Evolutionary conservation across 106 monocot genomes (phyloP), one percentile per base, ranked within the genome.

Genomic region (Chionographis japonica): DNA sequence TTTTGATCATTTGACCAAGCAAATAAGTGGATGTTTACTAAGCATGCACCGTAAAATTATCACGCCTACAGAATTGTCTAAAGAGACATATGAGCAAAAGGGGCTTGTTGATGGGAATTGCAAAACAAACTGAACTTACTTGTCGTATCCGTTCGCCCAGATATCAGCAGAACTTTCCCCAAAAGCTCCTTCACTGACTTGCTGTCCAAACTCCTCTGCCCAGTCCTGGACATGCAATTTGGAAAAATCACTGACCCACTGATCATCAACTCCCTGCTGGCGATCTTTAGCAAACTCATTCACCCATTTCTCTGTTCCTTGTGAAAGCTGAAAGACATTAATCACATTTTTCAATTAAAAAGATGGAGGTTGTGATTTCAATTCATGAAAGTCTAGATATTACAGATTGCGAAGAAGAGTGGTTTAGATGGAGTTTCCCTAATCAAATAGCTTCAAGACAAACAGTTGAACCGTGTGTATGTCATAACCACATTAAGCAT

Each of bases 231-330:
- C 78, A 73, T 90, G 70, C 66, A 98, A 83, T 71, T 90, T 98
- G n/a, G 98, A 93, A 77, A 98, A 98, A 54, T 98, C 93, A 73
- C 73, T 84, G 6, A 83, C 87, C 98, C 98, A 98, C 19, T 89
- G 82, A 74, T 98, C 87, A 51, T 90, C 85, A 61, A 60, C 71
- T 68, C 50, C 78, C n/a, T 70, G 77, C 50, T 74, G 76, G 70
- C 73, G 77, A 39, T 83, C 83, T 53, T 72, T 81, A 54, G 82
- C 67, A 78, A 85, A 98, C 68, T 98, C 98, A 72, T 72, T 75
- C 12, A 62, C 87, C 98, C 98, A 98, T 37, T 69, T 64, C 66
- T 87, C 76, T 65, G 86, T 61, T 60, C 85, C 98, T 70, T 74
- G 79, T 77, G 92, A 74, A 77, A 85, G 43, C 98, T 93, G 77